Evolutionary conservation across 2,329 filamentous ascomycete genomes (phyloP).

Genomic region (Aureobasidium musti): DNA sequence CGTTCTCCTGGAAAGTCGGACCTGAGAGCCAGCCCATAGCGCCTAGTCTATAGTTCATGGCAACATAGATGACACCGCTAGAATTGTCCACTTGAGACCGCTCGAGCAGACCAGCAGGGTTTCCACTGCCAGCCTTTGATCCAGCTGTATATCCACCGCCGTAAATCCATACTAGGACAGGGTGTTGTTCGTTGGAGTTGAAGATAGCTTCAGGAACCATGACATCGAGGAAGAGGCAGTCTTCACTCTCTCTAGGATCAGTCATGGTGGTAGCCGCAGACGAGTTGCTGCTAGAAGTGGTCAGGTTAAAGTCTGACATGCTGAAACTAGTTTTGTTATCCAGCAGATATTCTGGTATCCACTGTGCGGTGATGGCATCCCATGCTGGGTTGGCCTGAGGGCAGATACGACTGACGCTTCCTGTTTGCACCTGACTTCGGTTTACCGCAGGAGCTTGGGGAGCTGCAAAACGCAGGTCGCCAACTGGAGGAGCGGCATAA

Average conservation of each 20-base stretch:
- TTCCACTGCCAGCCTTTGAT: constrained; percentile 42
- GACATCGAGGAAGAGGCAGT: constrained; percentile 48
- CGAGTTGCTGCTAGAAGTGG: constrained; percentile 25
- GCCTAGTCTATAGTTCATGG: constrained; percentile 54
- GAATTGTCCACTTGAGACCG: constrained; percentile 45
- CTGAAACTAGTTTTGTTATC: constrained; percentile 34
- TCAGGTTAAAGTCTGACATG: constrained; percentile 30
- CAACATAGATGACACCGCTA: constrained; percentile 51
- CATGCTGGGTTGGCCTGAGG: constrained; percentile 52
- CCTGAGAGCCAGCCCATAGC: constrained; percentile 54
- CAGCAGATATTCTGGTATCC: constrained; percentile 41
- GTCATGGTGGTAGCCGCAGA: constrained; percentile 25
- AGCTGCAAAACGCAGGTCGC: constrained; percentile 53
- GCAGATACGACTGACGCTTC: constrained; percentile 48
- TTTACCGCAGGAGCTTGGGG: constrained; percentile 49
- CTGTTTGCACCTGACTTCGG: constrained; percentile 51
- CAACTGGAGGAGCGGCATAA: constrained; percentile 57
- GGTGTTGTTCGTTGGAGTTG: constrained; percentile 42
- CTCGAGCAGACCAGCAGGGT: constrained; percentile 46
- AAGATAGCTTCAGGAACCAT: constrained; percentile 43
- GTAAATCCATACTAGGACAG: constrained; percentile 50
- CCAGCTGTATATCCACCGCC: constrained; percentile 52
- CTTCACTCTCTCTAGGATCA: constrained; percentile 42
- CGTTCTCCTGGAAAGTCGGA: constrained; percentile 48
- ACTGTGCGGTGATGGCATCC: constrained; percentile 42